Evolutionary conservation across 768 basidiomycete genomes (phyloP).

Genomic region (Xerocomellus chrysenteron): DNA sequence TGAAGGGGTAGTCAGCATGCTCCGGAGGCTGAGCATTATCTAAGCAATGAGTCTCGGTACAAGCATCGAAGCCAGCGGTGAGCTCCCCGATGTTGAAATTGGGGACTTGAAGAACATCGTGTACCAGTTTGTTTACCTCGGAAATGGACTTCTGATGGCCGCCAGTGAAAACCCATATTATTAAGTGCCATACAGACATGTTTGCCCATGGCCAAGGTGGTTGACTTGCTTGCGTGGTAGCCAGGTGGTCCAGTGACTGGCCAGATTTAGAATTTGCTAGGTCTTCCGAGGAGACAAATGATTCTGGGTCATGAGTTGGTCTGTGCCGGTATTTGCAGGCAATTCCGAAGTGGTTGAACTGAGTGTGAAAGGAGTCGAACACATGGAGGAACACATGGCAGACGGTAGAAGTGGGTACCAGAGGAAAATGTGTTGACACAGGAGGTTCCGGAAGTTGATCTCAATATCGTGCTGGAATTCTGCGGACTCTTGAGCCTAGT

Average conservation of each 20-base stretch:
- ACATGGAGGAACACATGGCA: neutral
- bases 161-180: conserved; percentile 5
- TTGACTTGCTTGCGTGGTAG: too few relatives aligned
- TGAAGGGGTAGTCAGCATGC: neutral
- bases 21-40: neutral
- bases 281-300: neutral
- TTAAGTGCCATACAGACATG: conserved; percentile 7
- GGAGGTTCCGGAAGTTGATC: neutral
- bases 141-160: neutral
- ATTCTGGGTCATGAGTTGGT: neutral
- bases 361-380: neutral
- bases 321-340: neutral
- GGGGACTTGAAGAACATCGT: neutral
- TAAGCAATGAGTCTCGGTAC: neutral
- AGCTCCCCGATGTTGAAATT: conserved; percentile 6
- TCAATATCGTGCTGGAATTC: neutral
- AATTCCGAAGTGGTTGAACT: neutral
- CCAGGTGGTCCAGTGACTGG: too few relatives aligned
- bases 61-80: neutral
- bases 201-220: conserved; percentile 7
- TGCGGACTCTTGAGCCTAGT: too few relatives aligned
- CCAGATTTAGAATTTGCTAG: too few relatives aligned
- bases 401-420: too few relatives aligned
- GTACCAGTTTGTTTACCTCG: neutral
- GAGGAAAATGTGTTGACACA: neutral